These are phyloP conservation scores for Fraxinus quadrangulata DNA, from an alignment of 257 asterid genomes.

Conservation along the genomic window DNA sequence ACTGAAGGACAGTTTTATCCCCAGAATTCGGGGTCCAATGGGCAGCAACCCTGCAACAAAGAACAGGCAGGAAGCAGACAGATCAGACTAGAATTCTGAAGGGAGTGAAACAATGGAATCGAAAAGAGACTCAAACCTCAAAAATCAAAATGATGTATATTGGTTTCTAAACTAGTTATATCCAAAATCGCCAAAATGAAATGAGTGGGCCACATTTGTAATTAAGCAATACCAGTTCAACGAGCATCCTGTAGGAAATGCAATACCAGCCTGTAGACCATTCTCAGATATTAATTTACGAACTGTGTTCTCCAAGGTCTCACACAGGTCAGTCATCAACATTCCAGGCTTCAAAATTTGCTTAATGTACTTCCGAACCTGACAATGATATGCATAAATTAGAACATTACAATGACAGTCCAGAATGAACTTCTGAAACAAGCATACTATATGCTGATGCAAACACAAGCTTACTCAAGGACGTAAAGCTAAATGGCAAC, in stretches of 20 bases:
- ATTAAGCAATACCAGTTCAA: constrained; percentile 66
- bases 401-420: not conserved
- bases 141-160: not conserved
- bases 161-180: not conserved
- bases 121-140: constrained; percentile 19
- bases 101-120: not conserved
- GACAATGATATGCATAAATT: constrained; percentile 23
- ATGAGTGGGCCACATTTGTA: not conserved
- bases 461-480: not conserved
- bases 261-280: constrained; percentile 99
- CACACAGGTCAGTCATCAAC: constrained; percentile 94
- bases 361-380: constrained; percentile 88
- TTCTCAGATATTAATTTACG: constrained; percentile 91
- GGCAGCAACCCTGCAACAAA: constrained; percentile 86
- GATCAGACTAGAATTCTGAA: not conserved
- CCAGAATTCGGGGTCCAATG: constrained; percentile 99
- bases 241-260: constrained; percentile 99
- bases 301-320: constrained; percentile 91
- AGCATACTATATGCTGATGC: not conserved
- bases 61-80: constrained; percentile 10
- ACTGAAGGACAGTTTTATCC: constrained; percentile 92
- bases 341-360: constrained; percentile 89
- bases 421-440: constrained; percentile 2
- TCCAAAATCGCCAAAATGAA: not conserved
- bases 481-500: constrained; percentile 37